These are phyloP conservation scores for Coriaria nepalensis DNA, from an alignment of 306 rosid genomes.

Conservation along the genomic window DNA sequence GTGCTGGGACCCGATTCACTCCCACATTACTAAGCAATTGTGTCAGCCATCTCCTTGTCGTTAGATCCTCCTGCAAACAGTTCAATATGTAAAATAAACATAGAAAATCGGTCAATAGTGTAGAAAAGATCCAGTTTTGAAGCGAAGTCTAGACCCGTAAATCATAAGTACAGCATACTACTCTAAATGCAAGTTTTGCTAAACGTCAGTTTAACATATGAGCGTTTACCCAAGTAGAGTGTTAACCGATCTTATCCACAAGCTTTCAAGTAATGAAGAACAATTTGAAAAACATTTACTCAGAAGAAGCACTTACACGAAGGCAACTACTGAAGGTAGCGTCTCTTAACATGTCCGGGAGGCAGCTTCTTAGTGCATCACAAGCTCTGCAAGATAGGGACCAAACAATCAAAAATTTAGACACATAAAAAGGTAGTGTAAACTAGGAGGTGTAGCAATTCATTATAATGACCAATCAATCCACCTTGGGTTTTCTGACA, in stretches of 20 bases:
- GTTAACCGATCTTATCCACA: too few species aligned
- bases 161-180: too few species aligned
- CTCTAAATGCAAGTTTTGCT: too few species aligned
- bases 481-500: slow-evolving; percentile 57
- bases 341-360: slow-evolving; percentile 58
- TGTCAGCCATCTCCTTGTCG: slow-evolving; percentile 59
- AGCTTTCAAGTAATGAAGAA: background rate
- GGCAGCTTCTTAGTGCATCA: slow-evolving; percentile 52
- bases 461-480: slow-evolving; percentile 4
- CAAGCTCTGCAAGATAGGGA: slow-evolving; percentile 38
- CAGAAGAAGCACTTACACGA: slow-evolving; percentile 37
- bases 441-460: too few species aligned
- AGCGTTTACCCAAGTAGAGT: too few species aligned
- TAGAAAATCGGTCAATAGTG: background rate
- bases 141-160: too few species aligned
- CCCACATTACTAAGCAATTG: slow-evolving; percentile 58
- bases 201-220: too few species aligned
- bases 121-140: too few species aligned
- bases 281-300: background rate
- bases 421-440: background rate
- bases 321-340: slow-evolving; percentile 45
- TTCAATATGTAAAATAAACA: background rate
- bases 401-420: background rate
- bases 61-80: slow-evolving; percentile 55
- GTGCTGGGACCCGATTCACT: slow-evolving; percentile 26